Base-by-base conservation (phyloP, 495 filamentous ascomycete species). In the Tuber magnatum region DNA sequence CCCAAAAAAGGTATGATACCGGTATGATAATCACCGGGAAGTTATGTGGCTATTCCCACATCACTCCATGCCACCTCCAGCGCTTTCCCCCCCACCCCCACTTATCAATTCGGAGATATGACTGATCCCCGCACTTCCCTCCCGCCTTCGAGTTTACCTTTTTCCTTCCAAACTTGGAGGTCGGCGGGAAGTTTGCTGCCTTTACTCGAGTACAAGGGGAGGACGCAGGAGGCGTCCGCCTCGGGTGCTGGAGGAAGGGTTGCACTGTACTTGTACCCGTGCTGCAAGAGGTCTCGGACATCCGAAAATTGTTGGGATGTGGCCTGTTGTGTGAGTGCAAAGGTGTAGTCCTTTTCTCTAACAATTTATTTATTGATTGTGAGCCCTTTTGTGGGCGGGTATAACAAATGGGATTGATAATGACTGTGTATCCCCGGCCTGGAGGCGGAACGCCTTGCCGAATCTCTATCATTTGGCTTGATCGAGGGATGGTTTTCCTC, bases 271-370 rank as follows among this genome's bases (percentile, higher is more conserved):
- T 35, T 8, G 28, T 18, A n/a, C n/a, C 28, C 3, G 39, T n/a
- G 48, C 48, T 56, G 56, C 16, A 6, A 35, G 6, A 35, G 16
- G 56, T 28, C 16, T 18, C 56, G 28, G 56, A 35, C 32, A 65
- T 35, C 56, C 14, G 56, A 65, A 35, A 65, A 65, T 35, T 65
- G 56, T 65, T 65, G 56, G 56, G 56, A 65, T 65, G 56, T 65
- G 56, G 32, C 35, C 4, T 7, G 56, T 35, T 65, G 28, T 65
- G 14, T 28, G 14, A 24, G 51, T 32, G 51, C 51, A 35, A 35
- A 35, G 18, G 28, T 16, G 28, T 8, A 16, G 28, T 35, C 10
- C 14, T 18, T 32, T 65, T 20, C 56, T 65, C 12, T 5, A 3
- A 1, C 56, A 3, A 20, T 65, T 65, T 65, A 8, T 65, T 35